A percentile compares a stretch with the other conserved stretches of the same genome.
These are phyloP conservation scores for Ramicandelaber brevisporus DNA, from an alignment of 192 early-diverging fungal species.

Conservation along the genomic window DNA sequence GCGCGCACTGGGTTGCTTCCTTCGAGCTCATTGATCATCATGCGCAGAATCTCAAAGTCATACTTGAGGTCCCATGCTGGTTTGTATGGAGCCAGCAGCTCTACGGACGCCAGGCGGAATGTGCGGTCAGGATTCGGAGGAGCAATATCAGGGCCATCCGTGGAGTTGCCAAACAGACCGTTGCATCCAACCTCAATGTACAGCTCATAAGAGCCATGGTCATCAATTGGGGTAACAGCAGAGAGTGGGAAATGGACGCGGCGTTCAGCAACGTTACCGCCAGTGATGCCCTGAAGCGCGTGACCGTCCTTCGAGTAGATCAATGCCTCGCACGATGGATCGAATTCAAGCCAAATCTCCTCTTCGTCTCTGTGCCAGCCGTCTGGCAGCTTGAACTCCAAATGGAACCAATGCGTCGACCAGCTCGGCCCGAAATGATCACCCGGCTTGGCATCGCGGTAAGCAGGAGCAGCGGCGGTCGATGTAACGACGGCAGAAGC, in stretches of 20 bases:
- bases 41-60: conserved; percentile 52
- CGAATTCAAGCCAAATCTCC: conserved; percentile 66
- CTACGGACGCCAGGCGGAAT: conserved; percentile 31
- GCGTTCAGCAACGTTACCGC: conserved; percentile 26
- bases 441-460: conserved; percentile 35
- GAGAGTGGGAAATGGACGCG: conserved; percentile 20
- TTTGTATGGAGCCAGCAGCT: conserved; percentile 44
- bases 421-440: conserved; percentile 66
- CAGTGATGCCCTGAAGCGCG: conserved; percentile 73
- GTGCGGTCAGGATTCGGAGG: conserved; percentile 36
- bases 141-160: conserved; percentile 26
- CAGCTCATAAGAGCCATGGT: conserved; percentile 37
- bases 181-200: conserved; percentile 86
- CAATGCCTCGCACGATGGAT: conserved; percentile 68
- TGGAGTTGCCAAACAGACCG: conserved; percentile 71
- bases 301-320: conserved; percentile 67
- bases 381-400: conserved; percentile 40
- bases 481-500: conserved; percentile 42
- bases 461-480: too few species aligned
- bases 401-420: conserved; percentile 57
- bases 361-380: conserved; percentile 26
- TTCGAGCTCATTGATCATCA: conserved; percentile 42
- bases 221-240: too few species aligned
- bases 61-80: conserved; percentile 39
- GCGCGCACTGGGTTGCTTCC: conserved; percentile 36